Evolutionary conservation across 352 stramenopile species (phyloP).

Genomic region (Blastocystis sp.): DNA sequence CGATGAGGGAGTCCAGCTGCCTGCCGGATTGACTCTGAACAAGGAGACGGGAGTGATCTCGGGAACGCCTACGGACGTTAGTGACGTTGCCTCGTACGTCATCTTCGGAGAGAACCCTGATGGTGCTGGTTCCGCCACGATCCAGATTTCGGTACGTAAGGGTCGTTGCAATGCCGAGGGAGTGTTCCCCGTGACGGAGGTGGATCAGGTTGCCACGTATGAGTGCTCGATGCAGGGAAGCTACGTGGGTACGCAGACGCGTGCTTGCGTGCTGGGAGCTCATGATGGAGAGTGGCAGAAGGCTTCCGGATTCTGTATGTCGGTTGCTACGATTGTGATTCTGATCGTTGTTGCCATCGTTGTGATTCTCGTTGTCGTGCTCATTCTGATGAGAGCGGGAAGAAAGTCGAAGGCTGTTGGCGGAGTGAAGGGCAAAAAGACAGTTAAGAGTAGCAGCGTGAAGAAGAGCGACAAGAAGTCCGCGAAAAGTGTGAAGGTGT

Average conservation of each 20-base stretch:
- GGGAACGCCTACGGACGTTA: not conserved
- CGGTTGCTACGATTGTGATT: not conserved
- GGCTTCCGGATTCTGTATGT: not conserved
- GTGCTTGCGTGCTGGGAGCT: not conserved
- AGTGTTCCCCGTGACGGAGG: not conserved
- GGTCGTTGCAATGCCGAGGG: not conserved
- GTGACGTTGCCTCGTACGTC: not conserved
- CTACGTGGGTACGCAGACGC: conserved; percentile 37
- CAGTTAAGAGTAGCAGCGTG: not conserved
- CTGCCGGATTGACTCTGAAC: not conserved
- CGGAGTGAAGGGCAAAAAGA: not conserved
- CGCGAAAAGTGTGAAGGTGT: conserved; percentile 23
- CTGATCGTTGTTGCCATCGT: not conserved
- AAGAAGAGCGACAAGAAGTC: not conserved
- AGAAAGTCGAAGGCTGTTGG: not conserved
- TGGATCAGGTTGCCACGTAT: not conserved
- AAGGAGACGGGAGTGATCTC: not conserved
- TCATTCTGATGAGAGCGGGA: not conserved
- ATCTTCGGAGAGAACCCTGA: not conserved
- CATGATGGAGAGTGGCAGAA: conserved; percentile 47
- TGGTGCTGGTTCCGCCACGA: not conserved
- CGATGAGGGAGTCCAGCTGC: not conserved
- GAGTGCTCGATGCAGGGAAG: conserved; percentile 24
- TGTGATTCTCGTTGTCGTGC: not conserved
- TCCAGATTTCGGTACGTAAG: not conserved